phyloP scores from a whole-genome alignment of 805 yeast species.

The Ogataea nakhonphanomensis region DNA sequence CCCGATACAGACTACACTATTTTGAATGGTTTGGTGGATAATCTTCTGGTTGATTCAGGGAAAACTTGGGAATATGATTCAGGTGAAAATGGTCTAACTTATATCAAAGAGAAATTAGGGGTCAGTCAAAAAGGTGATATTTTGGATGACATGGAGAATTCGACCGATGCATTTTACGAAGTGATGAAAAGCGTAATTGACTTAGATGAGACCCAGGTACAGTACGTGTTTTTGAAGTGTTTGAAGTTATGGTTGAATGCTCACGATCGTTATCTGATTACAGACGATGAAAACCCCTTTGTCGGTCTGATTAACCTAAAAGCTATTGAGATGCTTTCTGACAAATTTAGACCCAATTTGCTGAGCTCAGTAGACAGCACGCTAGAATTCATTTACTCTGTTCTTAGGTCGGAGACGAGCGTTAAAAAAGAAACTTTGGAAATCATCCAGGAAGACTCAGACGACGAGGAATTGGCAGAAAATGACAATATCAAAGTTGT shows the following conservation, averaged over 20 bases:
- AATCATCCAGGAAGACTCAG: slow-evolving; percentile 25
- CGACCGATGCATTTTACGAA: slow-evolving; percentile 35
- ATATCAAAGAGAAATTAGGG: slow-evolving; percentile 23
- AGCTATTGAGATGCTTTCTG: slow-evolving; percentile 59
- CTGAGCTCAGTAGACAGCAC: slow-evolving; percentile 57
- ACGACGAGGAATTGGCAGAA: slow-evolving; percentile 40
- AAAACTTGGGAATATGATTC: slow-evolving; percentile 39
- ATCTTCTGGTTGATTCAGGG: slow-evolving; percentile 27
- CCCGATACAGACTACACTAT: slow-evolving; percentile 17
- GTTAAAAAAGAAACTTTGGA: background rate
- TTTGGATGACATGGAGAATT: slow-evolving; percentile 39
- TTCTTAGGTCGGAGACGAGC: slow-evolving; percentile 29
- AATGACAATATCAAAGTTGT: slow-evolving; percentile 33
- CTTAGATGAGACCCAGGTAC: slow-evolving; percentile 46
- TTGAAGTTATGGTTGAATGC: slow-evolving; percentile 59
- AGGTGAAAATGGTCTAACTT: slow-evolving; percentile 38
- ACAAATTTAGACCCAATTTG: slow-evolving; percentile 53
- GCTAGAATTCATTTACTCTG: slow-evolving; percentile 44
- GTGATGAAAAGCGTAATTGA: slow-evolving; percentile 35
- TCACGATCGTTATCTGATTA: slow-evolving; percentile 13
- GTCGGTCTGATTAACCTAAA: slow-evolving; percentile 56
- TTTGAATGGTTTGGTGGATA: slow-evolving; percentile 14
- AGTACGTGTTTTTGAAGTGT: slow-evolving; percentile 44
- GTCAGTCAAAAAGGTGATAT: slow-evolving; percentile 21
- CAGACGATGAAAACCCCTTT: slow-evolving; percentile 46